phyloP scores from a whole-genome alignment of 495 filamentous ascomycete genomes.

The Xylaria cubensis region DNA sequence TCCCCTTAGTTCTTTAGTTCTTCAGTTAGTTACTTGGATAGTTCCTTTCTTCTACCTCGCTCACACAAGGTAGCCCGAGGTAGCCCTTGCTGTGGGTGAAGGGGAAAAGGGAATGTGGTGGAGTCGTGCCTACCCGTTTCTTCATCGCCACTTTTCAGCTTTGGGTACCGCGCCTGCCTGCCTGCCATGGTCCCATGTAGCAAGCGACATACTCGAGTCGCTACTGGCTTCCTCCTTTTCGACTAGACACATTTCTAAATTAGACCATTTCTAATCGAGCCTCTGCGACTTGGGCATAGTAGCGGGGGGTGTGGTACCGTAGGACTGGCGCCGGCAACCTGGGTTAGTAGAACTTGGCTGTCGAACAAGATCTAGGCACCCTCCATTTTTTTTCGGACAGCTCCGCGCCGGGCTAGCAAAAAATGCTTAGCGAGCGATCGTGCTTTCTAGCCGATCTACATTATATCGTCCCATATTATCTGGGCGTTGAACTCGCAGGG shows the following conservation, averaged over 20 bases:
- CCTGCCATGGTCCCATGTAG: neutral
- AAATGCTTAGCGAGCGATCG: neutral
- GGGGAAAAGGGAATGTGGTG: neutral
- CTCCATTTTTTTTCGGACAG: neutral
- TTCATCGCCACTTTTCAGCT: neutral
- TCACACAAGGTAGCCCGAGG: neutral
- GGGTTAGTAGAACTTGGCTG: neutral
- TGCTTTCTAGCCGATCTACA: neutral
- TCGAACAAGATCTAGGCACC: neutral
- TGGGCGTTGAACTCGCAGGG: neutral
- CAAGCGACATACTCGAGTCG: neutral
- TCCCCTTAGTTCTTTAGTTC: too few relatives aligned
- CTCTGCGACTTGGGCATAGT: too few relatives aligned
- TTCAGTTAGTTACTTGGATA: too few relatives aligned
- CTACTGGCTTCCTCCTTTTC: neutral
- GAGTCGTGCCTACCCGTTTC: neutral
- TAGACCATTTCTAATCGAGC: neutral
- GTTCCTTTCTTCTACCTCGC: too few relatives aligned
- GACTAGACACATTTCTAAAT: neutral
- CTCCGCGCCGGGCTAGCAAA: neutral
- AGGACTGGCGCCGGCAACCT: neutral
- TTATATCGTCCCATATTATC: neutral
- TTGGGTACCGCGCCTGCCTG: too few relatives aligned
- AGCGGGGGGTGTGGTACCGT: neutral
- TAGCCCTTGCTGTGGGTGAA: neutral